These are phyloP conservation scores for Vitis rupestris DNA, from an alignment of 164 flowering plant genomes.

Conservation along the genomic window DNA sequence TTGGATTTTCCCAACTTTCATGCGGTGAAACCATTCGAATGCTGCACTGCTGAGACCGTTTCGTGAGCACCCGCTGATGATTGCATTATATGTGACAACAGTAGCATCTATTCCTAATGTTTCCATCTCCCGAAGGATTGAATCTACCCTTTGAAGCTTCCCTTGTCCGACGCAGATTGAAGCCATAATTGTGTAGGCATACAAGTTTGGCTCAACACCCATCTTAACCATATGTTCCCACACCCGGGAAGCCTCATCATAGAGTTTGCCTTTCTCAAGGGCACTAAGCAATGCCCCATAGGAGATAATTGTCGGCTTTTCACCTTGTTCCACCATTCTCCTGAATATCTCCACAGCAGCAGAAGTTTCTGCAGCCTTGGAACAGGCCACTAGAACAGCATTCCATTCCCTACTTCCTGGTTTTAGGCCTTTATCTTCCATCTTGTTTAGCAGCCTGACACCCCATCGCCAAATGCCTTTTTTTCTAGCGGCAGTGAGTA, in stretches of 20 bases:
- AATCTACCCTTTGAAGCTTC: conserved; percentile 54
- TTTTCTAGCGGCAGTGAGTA: conserved; percentile 73
- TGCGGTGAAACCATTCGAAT: conserved; percentile 88
- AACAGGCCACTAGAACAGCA: conserved; percentile 93
- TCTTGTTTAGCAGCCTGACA: conserved; percentile 72
- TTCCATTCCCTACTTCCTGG: conserved; percentile 89
- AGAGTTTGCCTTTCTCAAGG: conserved; percentile 86
- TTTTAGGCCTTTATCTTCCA: conserved; percentile 92
- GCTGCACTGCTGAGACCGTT: conserved; percentile 63
- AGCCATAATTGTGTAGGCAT: conserved; percentile 90
- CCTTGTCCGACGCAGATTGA: conserved; percentile 72
- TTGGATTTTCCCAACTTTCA: conserved; percentile 51
- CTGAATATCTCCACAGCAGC: conserved; percentile 84
- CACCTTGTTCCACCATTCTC: conserved; percentile 88
- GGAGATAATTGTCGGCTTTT: conserved; percentile 84
- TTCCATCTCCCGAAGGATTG: conserved; percentile 65
- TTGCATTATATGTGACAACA: conserved; percentile 90
- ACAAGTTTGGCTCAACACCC: conserved; percentile 72
- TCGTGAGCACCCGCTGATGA: conserved; percentile 71
- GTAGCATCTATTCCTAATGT: conserved; percentile 61
- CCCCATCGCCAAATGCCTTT: conserved; percentile 97
- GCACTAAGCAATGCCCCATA: conserved; percentile 96
- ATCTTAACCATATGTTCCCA: conserved; percentile 92
- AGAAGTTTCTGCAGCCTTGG: conserved; percentile 83
- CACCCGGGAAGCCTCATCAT: conserved; percentile 77